phyloP scores from a whole-genome alignment of 768 basidiomycete genomes.

The Pleurotus djamor region DNA sequence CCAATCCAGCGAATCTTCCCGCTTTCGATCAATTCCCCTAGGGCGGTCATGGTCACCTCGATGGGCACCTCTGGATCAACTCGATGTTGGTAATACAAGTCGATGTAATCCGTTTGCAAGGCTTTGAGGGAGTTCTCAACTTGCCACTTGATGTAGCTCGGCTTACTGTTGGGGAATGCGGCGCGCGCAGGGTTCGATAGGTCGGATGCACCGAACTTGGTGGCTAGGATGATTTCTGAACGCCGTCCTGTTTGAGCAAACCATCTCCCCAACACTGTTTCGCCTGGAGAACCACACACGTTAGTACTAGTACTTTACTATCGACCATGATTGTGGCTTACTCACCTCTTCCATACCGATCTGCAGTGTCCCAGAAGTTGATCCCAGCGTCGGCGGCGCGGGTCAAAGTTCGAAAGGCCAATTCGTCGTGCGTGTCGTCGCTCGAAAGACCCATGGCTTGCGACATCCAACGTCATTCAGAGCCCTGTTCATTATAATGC shows the following conservation, averaged over 20 bases:
- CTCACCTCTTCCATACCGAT: constrained; percentile 16
- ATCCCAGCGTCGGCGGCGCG: constrained; percentile 19
- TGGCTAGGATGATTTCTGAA: constrained; percentile 21
- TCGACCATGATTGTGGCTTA: neutral
- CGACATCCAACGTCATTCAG: no score
- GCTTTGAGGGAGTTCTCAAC: constrained; percentile 13
- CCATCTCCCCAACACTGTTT: constrained; percentile 20
- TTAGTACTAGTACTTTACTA: neutral
- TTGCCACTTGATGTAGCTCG: constrained; percentile 13
- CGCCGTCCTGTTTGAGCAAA: constrained; percentile 19
- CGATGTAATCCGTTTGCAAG: constrained; percentile 19
- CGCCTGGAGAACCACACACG: constrained; percentile 8
- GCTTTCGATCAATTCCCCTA: constrained; percentile 26
- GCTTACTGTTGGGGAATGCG: constrained; percentile 12
- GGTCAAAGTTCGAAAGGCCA: constrained; percentile 14
- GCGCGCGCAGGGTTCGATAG: constrained; percentile 2
- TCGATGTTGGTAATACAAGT: constrained; percentile 27
- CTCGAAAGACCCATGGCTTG: constrained; percentile 11
- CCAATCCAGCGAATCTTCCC: constrained; percentile 30
- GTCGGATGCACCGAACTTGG: constrained; percentile 21
- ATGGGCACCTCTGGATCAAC: constrained; percentile 26
- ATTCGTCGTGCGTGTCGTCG: constrained; percentile 15
- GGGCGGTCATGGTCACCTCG: constrained; percentile 27
- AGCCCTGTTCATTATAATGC: neutral
- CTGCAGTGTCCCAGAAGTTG: constrained; percentile 18